A percentile compares a stretch with the other conserved stretches of the same genome.
phyloP scores from a whole-genome alignment of 306 rosid species.

The Trifolium pratense region DNA sequence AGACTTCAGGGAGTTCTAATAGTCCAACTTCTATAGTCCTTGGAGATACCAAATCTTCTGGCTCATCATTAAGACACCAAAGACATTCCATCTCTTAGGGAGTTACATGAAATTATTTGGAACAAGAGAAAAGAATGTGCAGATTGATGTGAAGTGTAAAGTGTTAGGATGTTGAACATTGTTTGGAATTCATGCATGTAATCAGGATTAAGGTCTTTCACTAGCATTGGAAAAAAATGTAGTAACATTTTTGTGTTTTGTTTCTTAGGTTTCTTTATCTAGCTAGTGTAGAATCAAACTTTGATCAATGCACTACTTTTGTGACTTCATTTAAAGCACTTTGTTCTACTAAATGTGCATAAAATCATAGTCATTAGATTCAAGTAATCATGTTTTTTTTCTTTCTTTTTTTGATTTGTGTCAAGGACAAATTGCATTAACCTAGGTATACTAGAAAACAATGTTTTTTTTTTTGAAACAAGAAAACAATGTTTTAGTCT shows the following conservation, averaged over 20 bases:
- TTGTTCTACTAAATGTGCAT: too few species aligned
- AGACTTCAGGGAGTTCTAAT: constrained; percentile 93
- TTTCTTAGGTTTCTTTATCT: constrained; percentile 17
- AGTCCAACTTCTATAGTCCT: constrained; percentile 84
- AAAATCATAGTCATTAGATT: too few species aligned
- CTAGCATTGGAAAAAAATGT: constrained; percentile 44
- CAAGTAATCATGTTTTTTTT: too few species aligned
- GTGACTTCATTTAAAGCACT: too few species aligned
- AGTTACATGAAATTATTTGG: constrained; percentile 16
- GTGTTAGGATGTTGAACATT: constrained; percentile 54
- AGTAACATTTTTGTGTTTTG: constrained; percentile 24
- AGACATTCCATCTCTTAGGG: constrained; percentile 87
- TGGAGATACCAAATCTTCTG: constrained; percentile 74
- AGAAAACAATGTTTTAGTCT: too few species aligned
- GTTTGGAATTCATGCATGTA: constrained; percentile 39
- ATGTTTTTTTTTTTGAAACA: too few species aligned
- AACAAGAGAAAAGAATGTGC: constrained; percentile 32
- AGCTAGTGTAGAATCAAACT: constrained; percentile 15
- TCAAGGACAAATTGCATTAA: too few species aligned
- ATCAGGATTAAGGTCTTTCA: constrained; percentile 28
- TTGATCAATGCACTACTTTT: too few species aligned
- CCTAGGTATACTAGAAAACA: too few species aligned
- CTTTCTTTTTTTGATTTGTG: too few species aligned
- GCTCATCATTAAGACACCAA: constrained; percentile 77
- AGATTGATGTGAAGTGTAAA: constrained; percentile 58